Percentiles rank a stretch among this genome's conserved stretches.
Conservation (phyloP, 768 basidiomycete genomes). For the Amanita exitialis region DNA sequence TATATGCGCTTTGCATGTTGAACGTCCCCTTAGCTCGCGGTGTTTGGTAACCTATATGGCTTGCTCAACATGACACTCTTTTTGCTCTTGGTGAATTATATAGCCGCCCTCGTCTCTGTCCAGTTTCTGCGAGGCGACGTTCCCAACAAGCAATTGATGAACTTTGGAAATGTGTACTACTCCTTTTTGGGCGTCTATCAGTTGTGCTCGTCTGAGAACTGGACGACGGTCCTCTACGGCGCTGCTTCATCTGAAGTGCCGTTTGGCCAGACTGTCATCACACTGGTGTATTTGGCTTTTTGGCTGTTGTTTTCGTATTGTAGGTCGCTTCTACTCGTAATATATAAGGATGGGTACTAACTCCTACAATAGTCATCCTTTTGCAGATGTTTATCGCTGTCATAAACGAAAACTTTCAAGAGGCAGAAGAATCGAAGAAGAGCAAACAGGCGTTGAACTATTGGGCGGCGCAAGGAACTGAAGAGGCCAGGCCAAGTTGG, state of each 20-base stretch:
- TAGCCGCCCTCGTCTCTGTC: slow-evolving; percentile 73
- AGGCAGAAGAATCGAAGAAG: slow-evolving; percentile 87
- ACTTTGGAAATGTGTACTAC: slow-evolving; percentile 77
- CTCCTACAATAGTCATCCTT: slow-evolving; percentile 59
- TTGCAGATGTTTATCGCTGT: slow-evolving; percentile 96
- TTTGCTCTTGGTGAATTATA: slow-evolving; percentile 77
- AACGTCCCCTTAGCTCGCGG: slow-evolving; percentile 46
- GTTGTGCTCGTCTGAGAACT: slow-evolving; percentile 90
- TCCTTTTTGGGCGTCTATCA: slow-evolving; percentile 83
- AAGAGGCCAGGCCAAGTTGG: slow-evolving; percentile 50
- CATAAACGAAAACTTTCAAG: slow-evolving; percentile 90
- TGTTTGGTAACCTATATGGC: slow-evolving; percentile 90
- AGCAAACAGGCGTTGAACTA: slow-evolving; percentile 68
- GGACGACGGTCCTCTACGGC: slow-evolving; percentile 68
- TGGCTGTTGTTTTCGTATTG: slow-evolving; percentile 95
- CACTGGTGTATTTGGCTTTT: slow-evolving; percentile 59
- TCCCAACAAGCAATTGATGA: slow-evolving; percentile 38
- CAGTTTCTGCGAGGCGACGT: slow-evolving; percentile 86
- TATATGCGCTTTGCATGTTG: neutral
- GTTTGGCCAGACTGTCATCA: slow-evolving; percentile 60
- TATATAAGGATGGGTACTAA: slow-evolving; percentile 1
- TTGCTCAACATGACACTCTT: slow-evolving; percentile 89
- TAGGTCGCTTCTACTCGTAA: slow-evolving; percentile 26
- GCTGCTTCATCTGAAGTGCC: slow-evolving; percentile 49
- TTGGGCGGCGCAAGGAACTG: slow-evolving; percentile 47